A percentile compares a stretch with the other conserved stretches of the same genome.
phyloP scores from a whole-genome alignment of 176 grass and related monocot species.

The Melocanna baccifera region DNA sequence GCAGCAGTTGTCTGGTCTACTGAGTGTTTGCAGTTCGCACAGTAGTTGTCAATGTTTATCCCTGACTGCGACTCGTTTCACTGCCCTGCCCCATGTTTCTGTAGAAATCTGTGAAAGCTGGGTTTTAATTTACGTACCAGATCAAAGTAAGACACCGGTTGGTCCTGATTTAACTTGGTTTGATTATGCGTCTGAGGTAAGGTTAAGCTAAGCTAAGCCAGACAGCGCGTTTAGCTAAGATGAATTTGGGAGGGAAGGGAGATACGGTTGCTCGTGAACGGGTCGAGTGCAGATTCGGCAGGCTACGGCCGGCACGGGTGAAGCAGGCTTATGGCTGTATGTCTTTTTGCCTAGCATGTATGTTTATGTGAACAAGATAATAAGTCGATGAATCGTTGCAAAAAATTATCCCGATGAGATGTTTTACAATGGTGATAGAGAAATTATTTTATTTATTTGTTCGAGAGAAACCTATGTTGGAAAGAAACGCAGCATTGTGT shows the following conservation, averaged over 20 bases:
- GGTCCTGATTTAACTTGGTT: not conserved
- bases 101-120: not conserved
- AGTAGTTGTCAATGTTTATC: too few relatives aligned
- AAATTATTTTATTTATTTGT: too few relatives aligned
- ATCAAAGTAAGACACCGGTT: not conserved
- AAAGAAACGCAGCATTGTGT: too few relatives aligned
- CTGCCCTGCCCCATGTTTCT: not conserved
- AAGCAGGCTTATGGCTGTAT: too few relatives aligned
- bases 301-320: not conserved
- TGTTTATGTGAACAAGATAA: too few relatives aligned
- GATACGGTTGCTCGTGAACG: not conserved
- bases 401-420: rapidly evolving
- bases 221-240: not conserved
- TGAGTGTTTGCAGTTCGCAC: not conserved
- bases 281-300: not conserved
- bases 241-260: not conserved
- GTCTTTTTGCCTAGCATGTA: too few relatives aligned
- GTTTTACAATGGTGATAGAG: too few relatives aligned
- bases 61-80: not conserved
- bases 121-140: not conserved
- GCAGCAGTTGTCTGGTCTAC: not conserved
- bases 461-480: too few relatives aligned
- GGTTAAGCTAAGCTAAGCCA: not conserved
- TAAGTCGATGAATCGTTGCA: too few relatives aligned
- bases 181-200: not conserved